Percentiles rank a stretch among this genome's conserved stretches.
phyloP scores from a whole-genome alignment of 202 grass and related monocot species.

The Saccharum hybrid region DNA sequence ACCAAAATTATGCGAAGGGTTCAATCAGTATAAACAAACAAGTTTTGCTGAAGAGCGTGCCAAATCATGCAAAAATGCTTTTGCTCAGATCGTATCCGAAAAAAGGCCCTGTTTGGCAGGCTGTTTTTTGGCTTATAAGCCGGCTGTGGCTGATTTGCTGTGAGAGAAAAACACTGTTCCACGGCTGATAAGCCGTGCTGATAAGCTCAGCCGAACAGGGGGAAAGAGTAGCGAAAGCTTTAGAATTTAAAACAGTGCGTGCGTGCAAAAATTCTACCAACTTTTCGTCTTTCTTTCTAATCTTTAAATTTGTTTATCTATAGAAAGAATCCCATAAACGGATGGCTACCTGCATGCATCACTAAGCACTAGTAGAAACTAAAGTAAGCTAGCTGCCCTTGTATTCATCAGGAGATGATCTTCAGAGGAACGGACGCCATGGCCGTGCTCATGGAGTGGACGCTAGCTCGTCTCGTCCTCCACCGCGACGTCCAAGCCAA shows the following conservation, averaged over 20 bases:
- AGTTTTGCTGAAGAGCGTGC: background rate
- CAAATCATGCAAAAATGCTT: conserved; percentile 27
- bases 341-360: background rate
- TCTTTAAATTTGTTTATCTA: background rate
- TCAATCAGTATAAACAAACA: background rate
- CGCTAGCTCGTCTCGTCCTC: conserved; percentile 67
- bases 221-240: background rate
- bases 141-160: too few relatives aligned
- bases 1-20: background rate
- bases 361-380: conserved; percentile 20
- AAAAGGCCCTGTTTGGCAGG: too few relatives aligned
- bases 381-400: background rate
- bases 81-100: conserved; percentile 11
- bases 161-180: too few relatives aligned
- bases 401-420: conserved; percentile 73
- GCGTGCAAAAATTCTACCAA: conserved; percentile 25
- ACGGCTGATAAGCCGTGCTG: too few relatives aligned
- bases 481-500: conserved; percentile 70
- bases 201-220: too few relatives aligned
- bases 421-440: conserved; percentile 90
- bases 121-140: too few relatives aligned
- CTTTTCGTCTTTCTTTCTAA: background rate
- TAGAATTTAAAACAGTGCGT: background rate
- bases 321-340: conserved; percentile 34
- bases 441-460: conserved; percentile 91